These are phyloP conservation scores for Malus sieversii DNA, from an alignment of 306 rosid genomes.

Conservation along the genomic window DNA sequence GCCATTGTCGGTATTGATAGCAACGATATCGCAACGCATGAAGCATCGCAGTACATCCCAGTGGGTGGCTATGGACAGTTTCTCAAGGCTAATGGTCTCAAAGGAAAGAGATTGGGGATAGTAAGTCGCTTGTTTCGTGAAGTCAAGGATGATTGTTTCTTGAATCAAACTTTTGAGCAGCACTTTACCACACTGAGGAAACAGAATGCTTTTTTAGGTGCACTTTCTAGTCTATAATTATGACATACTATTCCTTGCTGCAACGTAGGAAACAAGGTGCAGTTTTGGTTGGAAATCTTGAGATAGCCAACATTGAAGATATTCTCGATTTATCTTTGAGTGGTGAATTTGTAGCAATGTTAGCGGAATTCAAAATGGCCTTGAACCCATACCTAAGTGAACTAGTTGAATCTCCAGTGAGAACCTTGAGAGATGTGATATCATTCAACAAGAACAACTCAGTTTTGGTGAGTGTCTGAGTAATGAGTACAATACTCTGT, in stretches of 20 bases:
- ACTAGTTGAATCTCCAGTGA: constrained; percentile 36
- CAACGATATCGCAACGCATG: constrained; percentile 31
- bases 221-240: background rate
- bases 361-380: constrained; percentile 41
- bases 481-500: no score
- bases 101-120: constrained; percentile 60
- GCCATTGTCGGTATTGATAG: constrained; percentile 43
- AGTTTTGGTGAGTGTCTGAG: constrained; percentile 19
- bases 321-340: background rate
- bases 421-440: constrained; percentile 43
- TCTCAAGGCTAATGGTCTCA: constrained; percentile 38
- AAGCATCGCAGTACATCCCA: constrained; percentile 44
- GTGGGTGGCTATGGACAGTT: constrained; percentile 48
- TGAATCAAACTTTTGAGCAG: constrained; percentile 22
- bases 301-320: constrained; percentile 30
- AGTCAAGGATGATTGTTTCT: constrained; percentile 17
- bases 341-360: constrained; percentile 34
- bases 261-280: constrained; percentile 54
- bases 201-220: background rate
- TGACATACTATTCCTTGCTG: background rate
- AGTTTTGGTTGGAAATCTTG: constrained; percentile 49
- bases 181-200: constrained; percentile 56
- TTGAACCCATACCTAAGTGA: constrained; percentile 40
- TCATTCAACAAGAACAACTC: constrained; percentile 41
- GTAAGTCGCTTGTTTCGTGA: constrained; percentile 15